Evolutionary conservation across 192 early-diverging fungal genomes (phyloP).

Genomic region (Glomus cerebriforme): DNA sequence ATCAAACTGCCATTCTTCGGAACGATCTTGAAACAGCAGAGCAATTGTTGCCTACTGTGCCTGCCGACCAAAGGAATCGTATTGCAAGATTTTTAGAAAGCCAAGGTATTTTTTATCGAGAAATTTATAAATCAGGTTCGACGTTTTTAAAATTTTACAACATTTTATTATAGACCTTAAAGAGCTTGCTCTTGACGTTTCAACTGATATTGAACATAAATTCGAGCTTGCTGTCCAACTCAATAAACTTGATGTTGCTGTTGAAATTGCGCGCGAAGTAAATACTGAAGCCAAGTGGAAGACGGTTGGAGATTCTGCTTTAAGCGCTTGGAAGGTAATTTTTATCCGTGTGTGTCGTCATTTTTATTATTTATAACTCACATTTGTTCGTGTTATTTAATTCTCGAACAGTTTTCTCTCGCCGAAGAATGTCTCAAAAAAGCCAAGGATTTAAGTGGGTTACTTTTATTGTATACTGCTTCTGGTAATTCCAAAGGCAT

Average conservation of each 20-base stretch:
- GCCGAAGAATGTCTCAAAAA: constrained; percentile 88
- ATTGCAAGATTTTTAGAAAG: constrained; percentile 96
- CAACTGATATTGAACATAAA: constrained; percentile 91
- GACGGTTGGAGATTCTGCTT: constrained; percentile 85
- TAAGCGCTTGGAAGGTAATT: constrained; percentile 84
- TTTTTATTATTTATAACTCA: not conserved
- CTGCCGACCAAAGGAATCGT: constrained; percentile 83
- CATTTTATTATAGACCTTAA: constrained; percentile 59
- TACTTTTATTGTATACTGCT: constrained; percentile 89
- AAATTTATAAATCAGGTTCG: not conserved
- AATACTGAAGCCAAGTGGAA: constrained; percentile 95
- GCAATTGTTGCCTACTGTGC: constrained; percentile 80
- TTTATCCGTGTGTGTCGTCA: not conserved
- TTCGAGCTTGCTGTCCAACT: constrained; percentile 95
- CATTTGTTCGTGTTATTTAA: not conserved
- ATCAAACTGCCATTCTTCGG: constrained; percentile 96
- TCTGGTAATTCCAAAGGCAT: constrained; percentile 83
- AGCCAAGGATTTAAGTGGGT: constrained; percentile 88
- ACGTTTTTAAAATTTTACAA: not conserved
- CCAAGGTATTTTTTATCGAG: constrained; percentile 46
- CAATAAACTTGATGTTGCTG: constrained; percentile 79
- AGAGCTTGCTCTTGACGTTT: constrained; percentile 92
- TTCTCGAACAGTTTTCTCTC: constrained; percentile 46
- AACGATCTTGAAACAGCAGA: constrained; percentile 88
- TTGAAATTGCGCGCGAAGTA: constrained; percentile 79